Conservation (phyloP, 1,284 basidiomycete genomes). For the Ustilago curta region DNA sequence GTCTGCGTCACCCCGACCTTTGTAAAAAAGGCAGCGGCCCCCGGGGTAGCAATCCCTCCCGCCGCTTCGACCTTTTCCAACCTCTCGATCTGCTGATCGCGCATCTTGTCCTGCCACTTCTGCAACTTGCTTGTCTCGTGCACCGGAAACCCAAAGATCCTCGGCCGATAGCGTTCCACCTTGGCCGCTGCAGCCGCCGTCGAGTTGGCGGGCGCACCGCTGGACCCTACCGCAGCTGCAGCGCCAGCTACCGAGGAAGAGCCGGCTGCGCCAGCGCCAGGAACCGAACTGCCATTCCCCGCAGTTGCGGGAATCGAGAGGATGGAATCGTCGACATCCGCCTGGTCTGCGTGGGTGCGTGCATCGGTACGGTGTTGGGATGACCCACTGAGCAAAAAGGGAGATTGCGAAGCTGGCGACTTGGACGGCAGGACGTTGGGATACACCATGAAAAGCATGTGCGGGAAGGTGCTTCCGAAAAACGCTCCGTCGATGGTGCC, state of each 20-base stretch:
- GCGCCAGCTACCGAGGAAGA: conserved; percentile 18
- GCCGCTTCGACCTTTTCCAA: conserved; percentile 53
- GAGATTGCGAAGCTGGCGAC: conserved; percentile 55
- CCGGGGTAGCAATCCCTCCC: conserved; percentile 41
- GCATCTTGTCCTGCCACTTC: conserved; percentile 64
- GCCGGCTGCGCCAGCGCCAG: conserved; percentile 4
- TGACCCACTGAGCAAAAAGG: conserved; percentile 51
- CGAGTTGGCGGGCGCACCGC: conserved; percentile 22
- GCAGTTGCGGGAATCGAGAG: conserved; percentile 30
- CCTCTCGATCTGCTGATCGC: conserved; percentile 57
- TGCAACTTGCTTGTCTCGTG: conserved; percentile 67
- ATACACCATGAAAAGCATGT: conserved; percentile 76
- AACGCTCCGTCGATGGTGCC: conserved; percentile 69
- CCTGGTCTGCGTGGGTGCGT: conserved; percentile 72
- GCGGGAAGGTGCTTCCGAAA: conserved; percentile 68
- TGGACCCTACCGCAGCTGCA: conserved; percentile 15
- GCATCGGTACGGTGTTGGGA: conserved; percentile 33
- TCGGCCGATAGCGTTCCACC: conserved; percentile 65
- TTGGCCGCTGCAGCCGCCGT: conserved; percentile 51
- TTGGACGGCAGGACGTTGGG: conserved; percentile 75
- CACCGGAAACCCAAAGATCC: conserved; percentile 69
- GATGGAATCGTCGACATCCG: conserved; percentile 50
- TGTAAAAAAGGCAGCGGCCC: conserved; percentile 41
- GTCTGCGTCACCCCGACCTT: conserved; percentile 14
- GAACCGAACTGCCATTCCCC: conserved; percentile 25